Conservation (phyloP, 805 yeast genomes). For the Cyberlindnera saturnus region DNA sequence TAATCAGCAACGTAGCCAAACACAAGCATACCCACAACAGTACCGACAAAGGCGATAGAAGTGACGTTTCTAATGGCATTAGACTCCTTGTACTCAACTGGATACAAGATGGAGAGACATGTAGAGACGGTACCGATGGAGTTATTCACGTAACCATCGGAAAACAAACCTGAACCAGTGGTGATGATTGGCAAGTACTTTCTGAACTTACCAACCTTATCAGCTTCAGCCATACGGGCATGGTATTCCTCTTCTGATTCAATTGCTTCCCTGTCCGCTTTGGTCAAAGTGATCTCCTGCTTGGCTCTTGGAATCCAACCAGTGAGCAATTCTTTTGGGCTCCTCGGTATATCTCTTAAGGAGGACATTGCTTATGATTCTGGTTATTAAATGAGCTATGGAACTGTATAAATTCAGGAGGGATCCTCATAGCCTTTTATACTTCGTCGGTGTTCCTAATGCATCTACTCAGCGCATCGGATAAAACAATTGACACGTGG, state of each 20-base stretch:
- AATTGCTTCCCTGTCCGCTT: conserved; percentile 18
- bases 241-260: conserved; percentile 22
- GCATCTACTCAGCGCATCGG: no score
- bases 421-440: no score
- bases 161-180: conserved; percentile 89
- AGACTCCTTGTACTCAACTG: conserved; percentile 52
- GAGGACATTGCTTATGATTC: no score
- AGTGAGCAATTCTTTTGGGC: conserved; percentile 29
- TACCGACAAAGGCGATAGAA: conserved; percentile 88
- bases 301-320: conserved; percentile 38
- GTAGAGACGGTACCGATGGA: conserved; percentile 74
- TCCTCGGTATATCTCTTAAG: conserved; percentile 44
- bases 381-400: no score
- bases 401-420: no score
- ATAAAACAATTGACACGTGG: no score
- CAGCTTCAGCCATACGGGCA: conserved; percentile 13
- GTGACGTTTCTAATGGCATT: conserved; percentile 74
- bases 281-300: conserved; percentile 38
- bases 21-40: conserved; percentile 75
- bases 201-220: conserved; percentile 18
- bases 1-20: conserved; percentile 83
- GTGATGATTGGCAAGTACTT: conserved; percentile 66
- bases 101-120: conserved; percentile 62
- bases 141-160: conserved; percentile 90
- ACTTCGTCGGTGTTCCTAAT: no score